These are phyloP conservation scores for Cladophialophora carrionii DNA, from an alignment of 2,329 filamentous ascomycete genomes.

Conservation along the genomic window DNA sequence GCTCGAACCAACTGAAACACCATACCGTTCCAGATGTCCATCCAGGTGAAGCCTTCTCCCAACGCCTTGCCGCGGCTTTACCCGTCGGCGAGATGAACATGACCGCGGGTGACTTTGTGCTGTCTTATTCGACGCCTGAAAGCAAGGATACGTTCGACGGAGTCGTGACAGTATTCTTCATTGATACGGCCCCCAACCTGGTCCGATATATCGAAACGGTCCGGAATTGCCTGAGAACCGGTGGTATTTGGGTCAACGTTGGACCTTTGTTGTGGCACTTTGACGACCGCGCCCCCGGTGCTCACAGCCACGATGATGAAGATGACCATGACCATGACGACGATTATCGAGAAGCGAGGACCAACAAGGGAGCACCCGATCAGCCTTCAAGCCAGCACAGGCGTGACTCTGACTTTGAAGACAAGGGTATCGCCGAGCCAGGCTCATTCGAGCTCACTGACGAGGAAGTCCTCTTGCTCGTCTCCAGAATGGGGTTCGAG, in stretches of 20 bases:
- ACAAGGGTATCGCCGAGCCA: constrained; percentile 76
- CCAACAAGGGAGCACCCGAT: not conserved
- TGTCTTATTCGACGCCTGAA: constrained; percentile 69
- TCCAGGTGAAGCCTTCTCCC: constrained; percentile 61
- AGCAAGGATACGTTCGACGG: constrained; percentile 72
- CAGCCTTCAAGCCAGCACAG: constrained; percentile 53
- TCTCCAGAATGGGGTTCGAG: constrained; percentile 75
- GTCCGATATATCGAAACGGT: constrained; percentile 89
- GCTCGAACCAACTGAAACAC: constrained; percentile 72
- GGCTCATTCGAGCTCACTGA: constrained; percentile 88
- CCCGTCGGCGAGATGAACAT: constrained; percentile 78
- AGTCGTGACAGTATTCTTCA: constrained; percentile 90
- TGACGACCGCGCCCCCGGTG: constrained; percentile 70
- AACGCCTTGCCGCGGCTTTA: constrained; percentile 34
- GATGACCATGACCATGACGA: constrained; percentile 38
- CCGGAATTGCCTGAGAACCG: constrained; percentile 71
- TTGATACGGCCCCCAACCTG: constrained; percentile 93
- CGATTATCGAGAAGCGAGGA: constrained; percentile 42
- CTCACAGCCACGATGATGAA: constrained; percentile 50
- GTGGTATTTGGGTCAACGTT: constrained; percentile 84
- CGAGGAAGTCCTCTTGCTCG: constrained; percentile 79
- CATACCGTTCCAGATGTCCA: constrained; percentile 81
- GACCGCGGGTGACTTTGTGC: constrained; percentile 89
- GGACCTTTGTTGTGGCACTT: constrained; percentile 96
- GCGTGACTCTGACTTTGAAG: constrained; percentile 45